Evolutionary conservation across 192 early-diverging fungal species (phyloP).

Genomic region (Coemansia umbellata): DNA sequence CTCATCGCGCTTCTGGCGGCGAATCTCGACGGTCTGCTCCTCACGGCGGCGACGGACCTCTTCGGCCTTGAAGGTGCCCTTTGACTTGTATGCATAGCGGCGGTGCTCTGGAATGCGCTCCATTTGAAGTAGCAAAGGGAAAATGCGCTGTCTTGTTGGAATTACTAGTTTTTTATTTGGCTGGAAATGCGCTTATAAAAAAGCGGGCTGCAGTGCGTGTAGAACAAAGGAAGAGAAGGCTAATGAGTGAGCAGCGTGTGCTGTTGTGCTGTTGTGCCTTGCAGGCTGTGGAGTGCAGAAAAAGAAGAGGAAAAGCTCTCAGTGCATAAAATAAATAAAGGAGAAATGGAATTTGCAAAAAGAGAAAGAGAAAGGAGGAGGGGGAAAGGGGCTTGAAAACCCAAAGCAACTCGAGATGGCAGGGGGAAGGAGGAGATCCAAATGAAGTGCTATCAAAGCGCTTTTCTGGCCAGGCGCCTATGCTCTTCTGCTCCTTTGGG

Average conservation of each 20-base stretch:
- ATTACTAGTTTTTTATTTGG: neutral
- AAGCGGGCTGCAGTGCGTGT: neutral
- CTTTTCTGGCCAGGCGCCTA: too few relatives aligned
- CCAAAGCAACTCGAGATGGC: too few relatives aligned
- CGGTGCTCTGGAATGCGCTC: conserved; percentile 53
- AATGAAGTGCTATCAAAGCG: neutral
- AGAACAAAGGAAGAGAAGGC: neutral
- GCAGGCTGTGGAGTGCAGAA: neutral
- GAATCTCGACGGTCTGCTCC: conserved; percentile 87
- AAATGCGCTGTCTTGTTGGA: conserved; percentile 5
- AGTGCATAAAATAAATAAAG: conserved; percentile 4
- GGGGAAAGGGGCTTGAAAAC: too few relatives aligned
- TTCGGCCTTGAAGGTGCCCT: conserved; percentile 80
- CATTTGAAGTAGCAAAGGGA: conserved; percentile 13
- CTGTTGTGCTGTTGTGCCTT: neutral
- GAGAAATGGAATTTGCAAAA: conserved; percentile 1
- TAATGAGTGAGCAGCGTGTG: neutral
- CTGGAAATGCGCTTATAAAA: neutral
- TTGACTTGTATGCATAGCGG: conserved; percentile 80
- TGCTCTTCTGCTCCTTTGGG: too few relatives aligned
- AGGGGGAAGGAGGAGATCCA: conserved; percentile 9
- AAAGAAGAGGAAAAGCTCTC: neutral
- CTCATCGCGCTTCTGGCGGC: conserved; percentile 95
- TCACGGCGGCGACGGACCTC: conserved; percentile 91
- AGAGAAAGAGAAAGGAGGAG: neutral